Evolutionary conservation across 2,329 filamentous ascomycete species (phyloP), one percentile per base, ranked within the genome.

Genomic region (Colletotrichum brevisporum): DNA sequence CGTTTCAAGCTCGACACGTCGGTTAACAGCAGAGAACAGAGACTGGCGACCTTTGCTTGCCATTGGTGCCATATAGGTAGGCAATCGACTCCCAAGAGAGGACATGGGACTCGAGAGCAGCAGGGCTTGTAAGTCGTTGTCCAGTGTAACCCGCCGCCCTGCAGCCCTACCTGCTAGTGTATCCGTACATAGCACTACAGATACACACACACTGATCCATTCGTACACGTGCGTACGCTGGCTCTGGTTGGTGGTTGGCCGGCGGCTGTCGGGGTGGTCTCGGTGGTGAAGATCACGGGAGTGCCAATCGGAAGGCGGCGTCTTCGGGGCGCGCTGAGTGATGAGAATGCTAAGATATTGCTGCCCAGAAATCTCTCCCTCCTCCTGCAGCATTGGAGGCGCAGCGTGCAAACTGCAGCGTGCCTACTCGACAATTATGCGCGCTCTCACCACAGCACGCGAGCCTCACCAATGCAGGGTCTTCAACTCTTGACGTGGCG

Each of bases 1-100:
- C 65, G 66, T 66, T 66, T 69, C 61, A 66, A 65, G 54, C 21
- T 53, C 39, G n/a, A 36, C 31, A 36, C 31, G 31, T 36, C 31
- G 31, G 31, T 36, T 36, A 36, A 36, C 10, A 10, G 31, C 6
- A 36, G 6, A 36, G 6, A 8, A 8, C 8, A 36, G 31, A 36
- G 31, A 36, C 31, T 36, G 31, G 31, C 31, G 31, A 36, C 21
- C 21, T 24, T 24, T 24, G 21, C 21, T 24, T 24, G 21, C 21
- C 21, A 24, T 24, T 24, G 21, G 21, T 24, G 21, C 21, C 21
- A 24, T 24, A 24, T 24, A 24, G 21, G 21, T 24, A 24, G 2
- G 4, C 21, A 24, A 24, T 36, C 31, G 31, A 36, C 31, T 10
- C 10, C 31, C 8, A 10, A 9, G 31, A 36, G 31, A 36, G 10